Evolutionary conservation across 768 basidiomycete species (phyloP).

Genomic region (Suillus brevipes): DNA sequence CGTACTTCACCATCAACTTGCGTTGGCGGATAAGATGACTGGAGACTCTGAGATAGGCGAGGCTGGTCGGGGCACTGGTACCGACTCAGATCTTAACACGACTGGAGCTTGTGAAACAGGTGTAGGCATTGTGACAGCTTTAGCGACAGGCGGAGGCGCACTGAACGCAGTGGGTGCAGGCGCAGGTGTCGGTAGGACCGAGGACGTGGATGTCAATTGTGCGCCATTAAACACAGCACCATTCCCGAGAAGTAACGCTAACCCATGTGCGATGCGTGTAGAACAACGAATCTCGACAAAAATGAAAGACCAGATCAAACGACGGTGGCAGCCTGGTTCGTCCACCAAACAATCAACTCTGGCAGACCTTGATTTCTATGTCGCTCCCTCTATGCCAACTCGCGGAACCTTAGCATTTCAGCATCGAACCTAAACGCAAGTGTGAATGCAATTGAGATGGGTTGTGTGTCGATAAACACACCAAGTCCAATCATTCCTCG

Average conservation of each 20-base stretch:
- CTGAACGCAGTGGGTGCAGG: too few relatives aligned
- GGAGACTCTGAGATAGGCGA: too few relatives aligned
- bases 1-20: too few relatives aligned
- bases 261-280: not conserved
- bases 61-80: too few relatives aligned
- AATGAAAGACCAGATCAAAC: not conserved
- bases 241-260: not conserved
- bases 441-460: not conserved
- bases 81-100: too few relatives aligned
- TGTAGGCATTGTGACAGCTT: too few relatives aligned
- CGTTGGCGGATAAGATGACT: too few relatives aligned
- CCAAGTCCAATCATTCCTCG: slow-evolving; percentile 22
- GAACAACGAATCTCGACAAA: not conserved
- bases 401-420: slow-evolving; percentile 17
- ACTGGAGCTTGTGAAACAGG: too few relatives aligned
- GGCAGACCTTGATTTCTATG: not conserved
- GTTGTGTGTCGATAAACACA: slow-evolving; percentile 9
- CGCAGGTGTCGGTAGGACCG: too few relatives aligned
- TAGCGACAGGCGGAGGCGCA: too few relatives aligned
- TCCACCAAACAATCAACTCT: not conserved
- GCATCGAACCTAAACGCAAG: slow-evolving; percentile 20
- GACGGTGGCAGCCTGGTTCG: not conserved
- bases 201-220: too few relatives aligned
- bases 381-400: not conserved
- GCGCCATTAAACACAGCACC: too few relatives aligned